Evolutionary conservation across 495 filamentous ascomycete genomes (phyloP).

Genomic region (Podospora comata): DNA sequence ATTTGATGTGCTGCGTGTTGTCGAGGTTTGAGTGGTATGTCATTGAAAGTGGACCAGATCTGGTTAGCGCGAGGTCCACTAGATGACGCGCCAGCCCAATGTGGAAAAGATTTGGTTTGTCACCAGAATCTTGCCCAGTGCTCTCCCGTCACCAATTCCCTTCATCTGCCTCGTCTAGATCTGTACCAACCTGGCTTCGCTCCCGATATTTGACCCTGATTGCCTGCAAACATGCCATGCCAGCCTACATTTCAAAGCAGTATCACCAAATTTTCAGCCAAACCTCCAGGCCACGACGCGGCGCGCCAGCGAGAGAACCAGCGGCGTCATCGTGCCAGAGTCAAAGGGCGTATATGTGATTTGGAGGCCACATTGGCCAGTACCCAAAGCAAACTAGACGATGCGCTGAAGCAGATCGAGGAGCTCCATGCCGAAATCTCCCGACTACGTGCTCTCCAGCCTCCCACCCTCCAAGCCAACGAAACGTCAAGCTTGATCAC

Average conservation of each 20-base stretch:
- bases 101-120: constrained; percentile 19
- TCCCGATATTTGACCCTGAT: not conserved
- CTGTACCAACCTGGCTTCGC: not conserved
- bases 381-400: constrained; percentile 20
- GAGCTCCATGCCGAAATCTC: constrained; percentile 23
- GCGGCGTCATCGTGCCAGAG: constrained; percentile 33
- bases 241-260: not conserved
- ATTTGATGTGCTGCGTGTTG: not conserved
- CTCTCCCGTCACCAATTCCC: not conserved
- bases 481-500: not conserved
- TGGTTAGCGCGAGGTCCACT: not conserved
- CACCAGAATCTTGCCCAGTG: constrained; percentile 12
- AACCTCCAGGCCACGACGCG: constrained; percentile 25
- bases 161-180: not conserved
- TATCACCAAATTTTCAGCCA: constrained; percentile 28
- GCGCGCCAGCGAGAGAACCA: constrained; percentile 33
- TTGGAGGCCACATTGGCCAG: constrained; percentile 23
- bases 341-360: constrained; percentile 27
- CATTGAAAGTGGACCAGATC: constrained; percentile 16
- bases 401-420: constrained; percentile 22
- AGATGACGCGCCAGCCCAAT: not conserved
- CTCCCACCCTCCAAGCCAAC: not conserved
- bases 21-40: constrained; percentile 15
- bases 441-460: constrained; percentile 10
- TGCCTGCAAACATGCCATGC: constrained; percentile 2